Evolutionary conservation across 2,329 filamentous ascomycete species (phyloP), one percentile per base, ranked within the genome.

Genomic region (Aspergillus puulaauensis): DNA sequence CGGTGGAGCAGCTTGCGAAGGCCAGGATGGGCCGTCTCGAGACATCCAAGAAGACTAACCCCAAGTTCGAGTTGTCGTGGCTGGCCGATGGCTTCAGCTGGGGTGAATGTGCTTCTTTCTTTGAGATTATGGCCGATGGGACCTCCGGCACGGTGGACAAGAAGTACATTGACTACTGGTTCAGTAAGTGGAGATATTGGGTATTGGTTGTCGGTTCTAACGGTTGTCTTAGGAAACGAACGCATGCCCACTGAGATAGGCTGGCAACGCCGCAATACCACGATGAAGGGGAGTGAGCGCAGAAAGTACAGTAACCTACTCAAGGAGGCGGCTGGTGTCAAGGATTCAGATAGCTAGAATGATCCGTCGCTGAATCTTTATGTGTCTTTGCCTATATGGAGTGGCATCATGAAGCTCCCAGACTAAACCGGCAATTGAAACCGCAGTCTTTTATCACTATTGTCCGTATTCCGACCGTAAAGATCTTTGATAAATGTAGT

Each of bases 81-180:
- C 46, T 52, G 7, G 56, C 58, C 2, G 37, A 57, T 19, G 53
- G 50, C 4, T 61, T 61, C 33, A 61, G 60, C 39, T 57, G 56
- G 41, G 60, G 58, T 7, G 60, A 62, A 45, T 60, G 58, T 39
- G 58, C 58, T 2, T 54, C 58, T 8, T 60, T 60, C 58, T 60
- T 60, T 19, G 58, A 60, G 51, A 60, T 60, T 35, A 55, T 60
- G 58, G 58, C 58, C 1, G 58, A 60, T 41, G 58, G 58, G 14
- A 60, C 55, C 2, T 57, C 54, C 2, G 58, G 58, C 21, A 60
- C 54, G 6, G 58, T 60, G 12, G 35, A 35, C 6, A 57, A 49
- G 54, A 51, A 24, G 23, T 60, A 51, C 21, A 60, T 60, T 31
- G 54, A 60, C 11, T 60, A 60, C 33, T 60, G 58, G 58, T 56